Evolutionary conservation across 176 grass and related monocot species (phyloP), one percentile per base, ranked within the genome.

Genomic region (Paspalum vaginatum): DNA sequence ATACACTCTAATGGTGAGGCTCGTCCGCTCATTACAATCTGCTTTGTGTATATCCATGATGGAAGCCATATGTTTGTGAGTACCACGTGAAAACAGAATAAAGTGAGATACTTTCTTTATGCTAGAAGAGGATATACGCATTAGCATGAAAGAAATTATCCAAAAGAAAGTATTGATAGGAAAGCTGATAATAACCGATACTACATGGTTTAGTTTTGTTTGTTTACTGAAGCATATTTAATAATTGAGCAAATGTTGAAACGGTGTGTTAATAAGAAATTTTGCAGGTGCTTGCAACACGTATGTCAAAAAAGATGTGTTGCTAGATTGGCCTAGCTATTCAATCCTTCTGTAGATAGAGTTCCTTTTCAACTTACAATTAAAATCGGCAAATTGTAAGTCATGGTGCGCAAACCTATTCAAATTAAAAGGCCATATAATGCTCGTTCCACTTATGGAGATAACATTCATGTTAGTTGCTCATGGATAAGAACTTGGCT

Each of bases 401-500:
- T 43, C 43, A 47, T n/a, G 38, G 32, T 37, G 55, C 8, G 21
- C 17, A 7, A 12, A 82, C 20, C 64, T 66, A 32, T 4, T 13
- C n/a, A 70, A 77, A 72, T 13, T 15, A 70, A 77, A 72, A 63
- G 49, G 14, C 7, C 26, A 21, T 9, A 43, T 78, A 78, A 72
- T 78, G 65, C 79, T 72, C 18, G 46, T 12, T 58, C 79, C 72
- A 87, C 73, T 71, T 16, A 45, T 6, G 20, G 18, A 12, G 47
- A 64, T 63, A 61, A 61, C 55, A 32, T 76, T 47, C 74, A 61
- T 32, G 21, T 11, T 64, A 7, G 44, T 7, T 40, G 55, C 45
- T 82, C 38, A 13, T 13, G 26, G 76, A 80, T 80, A 86, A 67
- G 42, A 68, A n/a, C 70, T 47, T 27, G 60, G 0, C 26, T 86